A percentile compares a stretch with the other conserved stretches of the same genome.
Evolutionary conservation across 129 eudicot genomes (phyloP).

Genomic region (Silybum marianum): DNA sequence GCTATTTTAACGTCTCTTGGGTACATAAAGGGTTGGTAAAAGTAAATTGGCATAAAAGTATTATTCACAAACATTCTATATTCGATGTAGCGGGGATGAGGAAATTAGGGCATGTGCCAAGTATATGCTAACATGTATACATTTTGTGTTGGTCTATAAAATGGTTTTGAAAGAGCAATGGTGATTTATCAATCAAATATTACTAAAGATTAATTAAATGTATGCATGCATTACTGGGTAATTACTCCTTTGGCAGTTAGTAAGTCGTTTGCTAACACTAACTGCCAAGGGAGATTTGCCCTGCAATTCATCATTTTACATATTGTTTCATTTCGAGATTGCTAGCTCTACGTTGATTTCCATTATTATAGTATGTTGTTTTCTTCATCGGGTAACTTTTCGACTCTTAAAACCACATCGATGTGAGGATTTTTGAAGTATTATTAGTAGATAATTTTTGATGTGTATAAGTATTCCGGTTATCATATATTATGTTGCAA

Average conservation of each 20-base stretch:
- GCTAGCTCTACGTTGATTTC: neutral
- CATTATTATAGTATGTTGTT: too few relatives aligned
- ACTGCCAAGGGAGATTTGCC: neutral
- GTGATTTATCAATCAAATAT: neutral
- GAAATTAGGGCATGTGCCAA: neutral
- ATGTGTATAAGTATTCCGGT: too few relatives aligned
- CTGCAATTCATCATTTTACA: neutral
- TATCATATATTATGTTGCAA: too few relatives aligned
- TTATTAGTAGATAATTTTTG: too few relatives aligned
- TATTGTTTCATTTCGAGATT: neutral
- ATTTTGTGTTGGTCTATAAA: neutral
- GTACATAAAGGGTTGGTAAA: neutral
- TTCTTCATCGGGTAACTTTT: too few relatives aligned
- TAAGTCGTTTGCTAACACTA: too few relatives aligned
- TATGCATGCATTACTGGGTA: neutral
- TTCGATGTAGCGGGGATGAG: neutral
- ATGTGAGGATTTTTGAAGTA: too few relatives aligned
- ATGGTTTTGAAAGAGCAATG: neutral
- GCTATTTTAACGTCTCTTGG: neutral
- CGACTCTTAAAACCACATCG: too few relatives aligned
- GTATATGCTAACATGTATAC: constrained; percentile 11
- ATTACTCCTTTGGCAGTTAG: too few relatives aligned
- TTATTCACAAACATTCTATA: neutral
- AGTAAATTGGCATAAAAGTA: neutral
- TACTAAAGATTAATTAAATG: neutral